Evolutionary conservation across 768 basidiomycete genomes (phyloP).

Genomic region (Phlebiopsis gigantea): DNA sequence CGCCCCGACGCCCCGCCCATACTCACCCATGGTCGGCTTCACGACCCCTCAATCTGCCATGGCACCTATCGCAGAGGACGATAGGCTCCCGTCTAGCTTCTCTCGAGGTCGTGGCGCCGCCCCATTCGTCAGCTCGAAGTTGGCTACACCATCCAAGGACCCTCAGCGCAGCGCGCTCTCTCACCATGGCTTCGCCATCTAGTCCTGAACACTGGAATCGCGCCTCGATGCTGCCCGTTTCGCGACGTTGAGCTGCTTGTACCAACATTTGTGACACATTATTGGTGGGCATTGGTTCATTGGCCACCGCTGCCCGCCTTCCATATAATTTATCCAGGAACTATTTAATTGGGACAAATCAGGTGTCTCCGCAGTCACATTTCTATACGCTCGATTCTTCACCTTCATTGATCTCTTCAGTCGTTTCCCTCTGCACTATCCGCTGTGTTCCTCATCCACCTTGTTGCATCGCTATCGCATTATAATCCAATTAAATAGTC

Average conservation of each 20-base stretch:
- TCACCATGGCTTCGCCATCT: conserved; percentile 41
- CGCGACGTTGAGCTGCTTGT: not conserved
- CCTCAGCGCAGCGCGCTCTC: conserved; percentile 52
- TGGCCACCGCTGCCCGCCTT: not conserved
- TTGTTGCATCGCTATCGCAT: not conserved
- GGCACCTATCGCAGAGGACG: conserved; percentile 35
- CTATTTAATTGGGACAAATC: conserved; percentile 1
- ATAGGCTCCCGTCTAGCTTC: conserved; percentile 45
- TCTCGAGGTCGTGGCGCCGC: conserved; percentile 48
- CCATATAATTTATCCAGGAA: conserved; percentile 7
- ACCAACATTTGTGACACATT: not conserved
- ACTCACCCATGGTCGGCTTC: conserved; percentile 51
- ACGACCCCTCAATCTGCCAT: conserved; percentile 22
- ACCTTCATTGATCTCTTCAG: not conserved
- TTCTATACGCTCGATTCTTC: not conserved
- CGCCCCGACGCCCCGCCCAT: conserved; percentile 46
- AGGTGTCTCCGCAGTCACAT: not conserved
- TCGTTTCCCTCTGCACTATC: not conserved
- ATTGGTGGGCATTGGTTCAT: too few relatives aligned
- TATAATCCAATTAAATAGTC: conserved; percentile 2
- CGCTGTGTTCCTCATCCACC: not conserved
- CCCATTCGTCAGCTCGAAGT: conserved; percentile 5
- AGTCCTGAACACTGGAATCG: conserved; percentile 15
- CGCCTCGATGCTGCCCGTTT: conserved; percentile 7
- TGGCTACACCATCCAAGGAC: conserved; percentile 24